Evolutionary conservation across 495 filamentous ascomycete genomes (phyloP).

Genomic region (Penicillium antarcticum): DNA sequence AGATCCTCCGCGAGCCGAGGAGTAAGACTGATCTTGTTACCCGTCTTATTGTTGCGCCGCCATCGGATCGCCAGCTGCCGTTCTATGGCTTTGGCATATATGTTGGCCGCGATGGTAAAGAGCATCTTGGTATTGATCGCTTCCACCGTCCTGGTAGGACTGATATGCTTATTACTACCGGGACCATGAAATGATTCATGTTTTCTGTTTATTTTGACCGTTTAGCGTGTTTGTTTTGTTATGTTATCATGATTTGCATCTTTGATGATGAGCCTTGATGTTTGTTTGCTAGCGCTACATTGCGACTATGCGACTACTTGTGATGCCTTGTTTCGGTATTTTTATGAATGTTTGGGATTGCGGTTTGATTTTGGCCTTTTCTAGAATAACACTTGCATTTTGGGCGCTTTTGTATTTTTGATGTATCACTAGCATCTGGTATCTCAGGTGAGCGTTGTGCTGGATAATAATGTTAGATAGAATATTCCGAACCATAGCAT

Average conservation of each 20-base stretch:
- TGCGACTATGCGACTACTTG: background rate
- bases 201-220: background rate
- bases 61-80: constrained; percentile 45
- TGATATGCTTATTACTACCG: constrained; percentile 45
- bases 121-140: constrained; percentile 65
- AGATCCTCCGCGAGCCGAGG: constrained; percentile 56
- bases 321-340: background rate
- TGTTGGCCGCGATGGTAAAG: constrained; percentile 56
- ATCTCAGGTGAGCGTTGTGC: too few species aligned
- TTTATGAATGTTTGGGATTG: background rate
- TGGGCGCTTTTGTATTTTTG: too few species aligned
- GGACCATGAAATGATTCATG: constrained; percentile 31
- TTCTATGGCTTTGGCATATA: constrained; percentile 63
- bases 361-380: background rate
- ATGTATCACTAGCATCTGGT: too few species aligned
- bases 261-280: constrained; percentile 10
- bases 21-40: constrained; percentile 63
- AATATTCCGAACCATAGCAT: too few species aligned
- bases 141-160: constrained; percentile 44
- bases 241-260: constrained; percentile 14
- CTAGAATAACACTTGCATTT: too few species aligned
- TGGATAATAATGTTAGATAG: too few species aligned
- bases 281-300: background rate
- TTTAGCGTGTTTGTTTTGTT: background rate
- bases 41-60: constrained; percentile 49